phyloP scores from a whole-genome alignment of 176 grass and related monocot species.

The Zea luxurians region DNA sequence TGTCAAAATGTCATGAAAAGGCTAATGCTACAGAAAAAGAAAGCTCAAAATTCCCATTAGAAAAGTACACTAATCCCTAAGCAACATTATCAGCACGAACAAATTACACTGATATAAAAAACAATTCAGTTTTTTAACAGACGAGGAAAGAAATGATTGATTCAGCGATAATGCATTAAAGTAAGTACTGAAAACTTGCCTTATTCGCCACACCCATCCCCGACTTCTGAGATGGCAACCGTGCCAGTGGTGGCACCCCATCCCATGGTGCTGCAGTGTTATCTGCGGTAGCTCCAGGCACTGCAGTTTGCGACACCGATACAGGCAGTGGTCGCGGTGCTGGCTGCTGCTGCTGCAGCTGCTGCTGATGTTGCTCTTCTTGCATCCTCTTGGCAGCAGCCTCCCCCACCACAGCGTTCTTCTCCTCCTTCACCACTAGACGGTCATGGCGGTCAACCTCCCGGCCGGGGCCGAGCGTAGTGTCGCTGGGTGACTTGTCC shows the following conservation, averaged over 20 bases:
- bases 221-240: constrained; percentile 63
- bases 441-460: constrained; percentile 43
- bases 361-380: constrained; percentile 46
- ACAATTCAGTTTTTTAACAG: background rate
- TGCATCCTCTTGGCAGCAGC: constrained; percentile 52
- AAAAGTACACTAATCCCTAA: background rate
- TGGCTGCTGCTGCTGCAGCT: constrained; percentile 2
- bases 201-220: constrained; percentile 62
- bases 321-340: constrained; percentile 4
- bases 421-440: constrained; percentile 28
- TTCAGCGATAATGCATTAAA: constrained; percentile 29
- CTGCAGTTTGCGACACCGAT: background rate
- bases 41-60: background rate
- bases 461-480: constrained; percentile 61
- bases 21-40: background rate
- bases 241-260: constrained; percentile 54
- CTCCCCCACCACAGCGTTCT: constrained; percentile 32
- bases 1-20: background rate
- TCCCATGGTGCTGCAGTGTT: constrained; percentile 28
- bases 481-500: constrained; percentile 94
- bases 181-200: constrained; percentile 48
- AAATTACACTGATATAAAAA: constrained; percentile 22
- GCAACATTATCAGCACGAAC: constrained; percentile 1
- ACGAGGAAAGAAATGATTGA: background rate
- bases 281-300: background rate